Evolutionary conservation across 208 protist species (phyloP).

Genomic region (Leishmania guyanensis): DNA sequence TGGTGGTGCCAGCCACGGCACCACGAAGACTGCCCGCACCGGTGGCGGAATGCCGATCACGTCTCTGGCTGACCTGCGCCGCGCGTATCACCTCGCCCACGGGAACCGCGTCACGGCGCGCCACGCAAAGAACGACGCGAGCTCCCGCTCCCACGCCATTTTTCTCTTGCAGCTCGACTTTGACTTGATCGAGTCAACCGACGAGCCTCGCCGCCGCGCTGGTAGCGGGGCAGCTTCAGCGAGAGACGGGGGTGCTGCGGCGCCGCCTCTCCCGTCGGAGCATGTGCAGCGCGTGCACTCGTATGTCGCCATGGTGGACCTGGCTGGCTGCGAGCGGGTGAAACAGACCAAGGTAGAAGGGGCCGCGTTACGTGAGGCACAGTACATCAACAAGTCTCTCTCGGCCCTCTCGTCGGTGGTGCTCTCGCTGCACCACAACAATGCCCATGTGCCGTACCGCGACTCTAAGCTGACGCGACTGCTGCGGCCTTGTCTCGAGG

Average conservation of each 20-base stretch:
- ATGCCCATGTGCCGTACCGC: constrained; percentile 89
- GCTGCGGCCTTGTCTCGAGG: constrained; percentile 84
- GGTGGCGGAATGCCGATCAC: constrained; percentile 70
- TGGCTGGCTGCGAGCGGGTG: constrained; percentile 96
- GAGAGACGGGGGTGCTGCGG: not conserved
- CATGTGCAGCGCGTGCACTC: constrained; percentile 49
- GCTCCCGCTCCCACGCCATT: constrained; percentile 87
- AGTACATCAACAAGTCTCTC: constrained; percentile 94
- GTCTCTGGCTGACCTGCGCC: constrained; percentile 64
- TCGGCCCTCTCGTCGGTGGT: constrained; percentile 87
- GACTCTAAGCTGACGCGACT: constrained; percentile 93
- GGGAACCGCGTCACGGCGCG: constrained; percentile 76
- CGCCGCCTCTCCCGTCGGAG: not conserved
- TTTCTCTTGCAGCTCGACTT: constrained; percentile 88
- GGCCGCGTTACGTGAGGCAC: constrained; percentile 74
- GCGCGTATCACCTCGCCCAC: constrained; percentile 66
- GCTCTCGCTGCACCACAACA: constrained; percentile 69
- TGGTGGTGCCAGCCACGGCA: constrained; percentile 13
- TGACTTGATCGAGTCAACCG: constrained; percentile 36
- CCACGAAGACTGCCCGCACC: constrained; percentile 9
- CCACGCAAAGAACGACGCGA: constrained; percentile 75
- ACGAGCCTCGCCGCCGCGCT: not conserved
- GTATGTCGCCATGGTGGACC: constrained; percentile 95
- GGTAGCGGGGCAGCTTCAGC: not conserved
- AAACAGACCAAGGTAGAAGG: constrained; percentile 91